Evolutionary conservation across 768 basidiomycete species (phyloP), one percentile per base, ranked within the genome.

Genomic region (Russula sp.): DNA sequence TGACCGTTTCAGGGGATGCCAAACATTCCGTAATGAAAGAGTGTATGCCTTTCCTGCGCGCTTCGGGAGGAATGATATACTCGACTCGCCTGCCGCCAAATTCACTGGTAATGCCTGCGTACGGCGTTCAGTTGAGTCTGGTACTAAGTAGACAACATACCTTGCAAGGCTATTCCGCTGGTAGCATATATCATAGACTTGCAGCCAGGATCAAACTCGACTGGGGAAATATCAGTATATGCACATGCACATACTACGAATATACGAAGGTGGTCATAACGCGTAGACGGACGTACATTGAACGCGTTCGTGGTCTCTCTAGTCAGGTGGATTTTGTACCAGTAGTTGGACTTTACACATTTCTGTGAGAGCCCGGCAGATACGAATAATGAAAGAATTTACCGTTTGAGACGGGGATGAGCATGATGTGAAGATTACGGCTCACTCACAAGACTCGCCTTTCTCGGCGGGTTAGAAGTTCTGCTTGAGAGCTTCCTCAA

Each of bases 161-260:
- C 74, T 53, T 75, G 74, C 18, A 74, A 61, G 20, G 73, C 71
- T 5, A 66, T 70, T n/a, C 66, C 69, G 14, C 67, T 88, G 4
- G 82, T 79, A 14, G 82, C 82, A 75, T 85, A 98, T 60, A 99
- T 82, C 91, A 98, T 94, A 3, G 95, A 94, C 71, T 95, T 94
- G 68, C 93, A 96, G 42, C 88, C 89, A 11, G 93, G 92, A 74
- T 99, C 97, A 69, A 98, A 98, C 74, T 99, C 97, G 70, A 99
- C 91, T 94, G 61, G 56, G 50, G 47, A 42, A n/a, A 42, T 50
- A 34, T 34, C 47, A 18, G 54, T 7, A 14, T 39, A 18, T 8
- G 37, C 20, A 4, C 20, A 11, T 13, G n/a, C 2, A 20, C 18
- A 18, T 18, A n/a, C n/a, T 16, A 27, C 42, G 9, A n/a, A 14